These are phyloP conservation scores for Trichocomaceae sp. DNA, from an alignment of 2,329 filamentous ascomycete genomes.

Conservation along the genomic window DNA sequence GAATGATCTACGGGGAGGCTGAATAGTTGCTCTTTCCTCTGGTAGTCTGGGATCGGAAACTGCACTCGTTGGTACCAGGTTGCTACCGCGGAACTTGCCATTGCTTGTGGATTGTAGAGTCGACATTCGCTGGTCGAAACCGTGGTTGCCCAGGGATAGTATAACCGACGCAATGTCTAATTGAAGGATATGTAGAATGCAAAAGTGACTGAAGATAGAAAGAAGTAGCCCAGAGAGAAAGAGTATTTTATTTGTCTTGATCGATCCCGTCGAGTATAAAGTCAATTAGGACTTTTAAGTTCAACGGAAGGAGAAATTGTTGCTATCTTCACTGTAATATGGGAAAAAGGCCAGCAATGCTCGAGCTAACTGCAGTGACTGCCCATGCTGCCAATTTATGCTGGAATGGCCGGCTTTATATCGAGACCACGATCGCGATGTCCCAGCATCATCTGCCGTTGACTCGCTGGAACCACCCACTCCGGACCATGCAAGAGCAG, in stretches of 20 bases:
- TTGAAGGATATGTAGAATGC: background rate
- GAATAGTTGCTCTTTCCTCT: background rate
- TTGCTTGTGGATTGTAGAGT: background rate
- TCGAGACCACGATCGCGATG: slow-evolving; percentile 5
- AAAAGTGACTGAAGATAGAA: background rate
- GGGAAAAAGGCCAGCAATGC: background rate
- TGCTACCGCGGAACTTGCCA: background rate
- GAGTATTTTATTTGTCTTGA: background rate
- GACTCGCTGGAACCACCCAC: background rate
- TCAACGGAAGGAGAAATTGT: background rate
- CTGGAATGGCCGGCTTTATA: background rate
- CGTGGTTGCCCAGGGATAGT: background rate
- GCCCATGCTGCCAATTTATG: background rate
- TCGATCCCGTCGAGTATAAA: background rate
- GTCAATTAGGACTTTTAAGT: background rate
- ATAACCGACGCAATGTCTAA: background rate
- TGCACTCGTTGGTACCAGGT: background rate
- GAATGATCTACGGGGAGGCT: background rate
- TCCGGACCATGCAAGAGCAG: slow-evolving; percentile 1
- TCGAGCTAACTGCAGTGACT: background rate
- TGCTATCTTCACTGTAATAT: background rate
- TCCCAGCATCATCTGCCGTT: background rate
- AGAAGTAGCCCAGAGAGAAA: background rate
- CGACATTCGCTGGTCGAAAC: background rate
- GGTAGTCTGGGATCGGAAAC: background rate